Conservation (phyloP, 164 flowering plant species). For the Magnolia officinalis region DNA sequence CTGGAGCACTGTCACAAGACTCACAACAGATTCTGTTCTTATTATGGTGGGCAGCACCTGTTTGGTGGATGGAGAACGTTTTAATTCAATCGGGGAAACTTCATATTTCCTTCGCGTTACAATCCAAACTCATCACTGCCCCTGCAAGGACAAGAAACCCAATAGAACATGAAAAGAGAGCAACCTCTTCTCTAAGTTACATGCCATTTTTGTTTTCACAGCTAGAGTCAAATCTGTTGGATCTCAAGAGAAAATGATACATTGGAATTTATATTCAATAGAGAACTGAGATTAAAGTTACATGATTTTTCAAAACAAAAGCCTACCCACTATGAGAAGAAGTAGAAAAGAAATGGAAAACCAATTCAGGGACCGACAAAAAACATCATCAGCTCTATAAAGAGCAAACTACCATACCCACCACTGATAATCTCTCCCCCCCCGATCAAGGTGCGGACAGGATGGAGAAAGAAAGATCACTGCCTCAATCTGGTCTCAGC, state of each 20-base stretch:
- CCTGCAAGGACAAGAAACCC: no score
- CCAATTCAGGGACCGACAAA: not conserved
- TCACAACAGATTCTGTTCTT: no score
- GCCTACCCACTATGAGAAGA: not conserved
- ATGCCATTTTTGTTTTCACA: not conserved
- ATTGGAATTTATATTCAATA: not conserved
- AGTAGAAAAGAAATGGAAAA: not conserved
- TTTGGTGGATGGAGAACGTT: no score
- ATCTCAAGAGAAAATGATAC: not conserved
- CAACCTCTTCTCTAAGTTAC: not conserved
- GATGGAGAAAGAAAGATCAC: slow-evolving; percentile 16
- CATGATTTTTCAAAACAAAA: no score
- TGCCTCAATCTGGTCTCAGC: slow-evolving; percentile 83
- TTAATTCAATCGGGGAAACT: no score
- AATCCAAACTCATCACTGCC: no score
- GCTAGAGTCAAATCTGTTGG: not conserved
- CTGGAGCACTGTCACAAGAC: no score
- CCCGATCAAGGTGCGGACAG: no score
- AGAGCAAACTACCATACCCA: not conserved
- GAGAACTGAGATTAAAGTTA: not conserved
- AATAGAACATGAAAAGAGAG: not conserved
- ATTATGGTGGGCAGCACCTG: no score
- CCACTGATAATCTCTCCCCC: not conserved
- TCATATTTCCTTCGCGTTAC: no score
- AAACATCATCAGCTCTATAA: not conserved